A percentile compares a stretch with the other conserved stretches of the same genome.
Evolutionary conservation across 495 filamentous ascomycete genomes (phyloP).

Genomic region (Penicillium goetzii): DNA sequence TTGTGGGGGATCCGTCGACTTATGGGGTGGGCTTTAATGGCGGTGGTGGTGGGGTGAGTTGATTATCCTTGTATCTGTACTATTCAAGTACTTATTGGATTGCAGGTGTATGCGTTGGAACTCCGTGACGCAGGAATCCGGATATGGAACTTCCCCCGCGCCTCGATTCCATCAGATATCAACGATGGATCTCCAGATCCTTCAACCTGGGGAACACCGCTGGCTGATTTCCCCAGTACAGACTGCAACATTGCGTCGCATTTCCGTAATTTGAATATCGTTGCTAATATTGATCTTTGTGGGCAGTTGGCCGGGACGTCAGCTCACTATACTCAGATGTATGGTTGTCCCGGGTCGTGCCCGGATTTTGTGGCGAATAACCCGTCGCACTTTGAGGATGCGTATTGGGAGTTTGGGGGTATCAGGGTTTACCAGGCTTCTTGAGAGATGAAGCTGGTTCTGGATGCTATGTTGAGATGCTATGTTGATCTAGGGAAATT

Average conservation of each 20-base stretch:
- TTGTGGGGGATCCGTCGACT: constrained; percentile 37
- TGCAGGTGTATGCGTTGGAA: constrained; percentile 40
- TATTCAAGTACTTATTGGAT: neutral
- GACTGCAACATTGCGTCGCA: constrained; percentile 51
- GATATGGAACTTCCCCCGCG: constrained; percentile 53
- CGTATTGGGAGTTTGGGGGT: constrained; percentile 56
- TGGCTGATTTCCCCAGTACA: constrained; percentile 57
- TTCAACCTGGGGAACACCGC: constrained; percentile 48
- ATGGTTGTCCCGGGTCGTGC: constrained; percentile 49
- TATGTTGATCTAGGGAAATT: neutral
- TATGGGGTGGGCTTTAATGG: constrained; percentile 49
- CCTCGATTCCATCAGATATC: constrained; percentile 45
- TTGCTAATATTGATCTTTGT: constrained; percentile 57
- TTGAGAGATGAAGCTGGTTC: neutral
- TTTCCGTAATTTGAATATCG: constrained; percentile 56
- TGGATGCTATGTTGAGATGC: neutral
- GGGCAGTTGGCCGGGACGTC: constrained; percentile 42
- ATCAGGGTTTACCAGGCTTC: constrained; percentile 48
- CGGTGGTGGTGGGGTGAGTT: constrained; percentile 51
- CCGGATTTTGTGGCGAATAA: constrained; percentile 45
- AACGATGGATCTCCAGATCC: constrained; percentile 44
- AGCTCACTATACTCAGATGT: constrained; percentile 44
- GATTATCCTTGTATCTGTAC: too few species aligned
- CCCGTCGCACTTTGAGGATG: constrained; percentile 42
- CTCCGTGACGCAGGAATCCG: constrained; percentile 48